phyloP scores from a whole-genome alignment of 2,329 filamentous ascomycete species.

The Aspergillus pseudonomiae region DNA sequence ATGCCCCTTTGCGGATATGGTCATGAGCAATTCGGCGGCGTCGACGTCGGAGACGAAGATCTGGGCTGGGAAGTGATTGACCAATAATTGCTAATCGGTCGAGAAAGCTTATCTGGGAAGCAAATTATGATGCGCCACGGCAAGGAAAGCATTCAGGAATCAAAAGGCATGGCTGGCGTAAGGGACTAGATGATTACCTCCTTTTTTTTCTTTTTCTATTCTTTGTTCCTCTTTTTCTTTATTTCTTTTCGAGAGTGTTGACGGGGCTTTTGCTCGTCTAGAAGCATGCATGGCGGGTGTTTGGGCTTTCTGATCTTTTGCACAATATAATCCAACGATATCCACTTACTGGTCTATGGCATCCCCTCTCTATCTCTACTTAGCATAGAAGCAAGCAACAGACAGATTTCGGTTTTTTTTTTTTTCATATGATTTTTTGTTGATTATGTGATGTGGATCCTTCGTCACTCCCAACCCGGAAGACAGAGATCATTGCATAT shows the following conservation, averaged over 20 bases:
- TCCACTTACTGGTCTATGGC: neutral
- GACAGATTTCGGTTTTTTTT: neutral
- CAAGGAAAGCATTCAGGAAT: constrained; percentile 3
- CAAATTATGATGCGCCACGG: neutral
- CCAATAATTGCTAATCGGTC: neutral
- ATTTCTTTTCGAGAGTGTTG: neutral
- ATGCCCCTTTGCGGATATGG: constrained; percentile 37
- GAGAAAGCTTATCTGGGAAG: neutral
- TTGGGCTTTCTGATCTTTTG: neutral
- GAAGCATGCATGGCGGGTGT: constrained; percentile 8
- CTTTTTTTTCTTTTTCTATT: neutral
- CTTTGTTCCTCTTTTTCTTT: neutral
- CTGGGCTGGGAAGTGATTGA: constrained; percentile 25
- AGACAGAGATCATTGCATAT: neutral
- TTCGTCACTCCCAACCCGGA: no score
- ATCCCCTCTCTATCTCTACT: neutral
- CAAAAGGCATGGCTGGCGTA: constrained; percentile 12
- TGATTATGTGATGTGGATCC: neutral
- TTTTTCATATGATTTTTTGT: neutral
- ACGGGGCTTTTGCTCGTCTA: neutral
- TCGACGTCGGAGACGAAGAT: constrained; percentile 34
- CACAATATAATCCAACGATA: constrained; percentile 3
- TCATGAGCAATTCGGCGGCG: constrained; percentile 10
- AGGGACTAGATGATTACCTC: neutral
- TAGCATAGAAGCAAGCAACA: neutral